phyloP scores from a whole-genome alignment of 495 filamentous ascomycete genomes.

The Aspergillus saccharolyticus region DNA sequence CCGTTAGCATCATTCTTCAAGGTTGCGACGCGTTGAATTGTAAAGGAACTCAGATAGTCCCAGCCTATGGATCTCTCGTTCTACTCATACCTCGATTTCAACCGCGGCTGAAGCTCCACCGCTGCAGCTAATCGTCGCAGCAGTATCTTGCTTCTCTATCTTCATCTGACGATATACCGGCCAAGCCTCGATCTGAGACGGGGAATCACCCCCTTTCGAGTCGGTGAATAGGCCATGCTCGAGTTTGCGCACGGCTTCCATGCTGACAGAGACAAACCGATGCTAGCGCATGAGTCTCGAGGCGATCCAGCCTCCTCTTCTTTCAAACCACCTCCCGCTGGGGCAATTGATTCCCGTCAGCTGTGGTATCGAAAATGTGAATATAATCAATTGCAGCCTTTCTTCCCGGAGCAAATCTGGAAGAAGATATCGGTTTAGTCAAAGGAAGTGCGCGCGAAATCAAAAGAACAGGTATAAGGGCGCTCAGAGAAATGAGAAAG shows the following conservation, averaged over 20 bases:
- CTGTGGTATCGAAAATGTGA: too few relatives aligned
- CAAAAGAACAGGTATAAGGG: too few relatives aligned
- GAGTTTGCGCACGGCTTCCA: conserved; percentile 12
- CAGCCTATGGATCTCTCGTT: not conserved
- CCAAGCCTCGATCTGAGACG: not conserved
- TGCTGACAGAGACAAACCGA: conserved; percentile 5
- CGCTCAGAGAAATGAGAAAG: not conserved
- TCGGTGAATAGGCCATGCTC: not conserved
- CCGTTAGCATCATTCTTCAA: not conserved
- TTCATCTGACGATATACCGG: not conserved
- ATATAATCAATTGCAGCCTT: too few relatives aligned
- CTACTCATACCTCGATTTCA: not conserved
- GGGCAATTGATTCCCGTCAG: not conserved
- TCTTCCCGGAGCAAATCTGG: too few relatives aligned
- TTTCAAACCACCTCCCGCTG: too few relatives aligned
- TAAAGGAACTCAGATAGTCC: not conserved
- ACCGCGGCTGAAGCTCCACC: not conserved
- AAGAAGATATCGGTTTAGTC: too few relatives aligned
- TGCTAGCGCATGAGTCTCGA: conserved; percentile 12
- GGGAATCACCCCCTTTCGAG: not conserved
- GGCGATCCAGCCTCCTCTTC: not conserved
- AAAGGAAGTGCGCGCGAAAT: too few relatives aligned
- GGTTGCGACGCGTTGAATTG: not conserved
- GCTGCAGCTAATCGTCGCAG: not conserved
- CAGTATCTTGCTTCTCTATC: not conserved